Conservation (phyloP, 2,329 filamentous ascomycete genomes). For the Hansfordia pulvinata region DNA sequence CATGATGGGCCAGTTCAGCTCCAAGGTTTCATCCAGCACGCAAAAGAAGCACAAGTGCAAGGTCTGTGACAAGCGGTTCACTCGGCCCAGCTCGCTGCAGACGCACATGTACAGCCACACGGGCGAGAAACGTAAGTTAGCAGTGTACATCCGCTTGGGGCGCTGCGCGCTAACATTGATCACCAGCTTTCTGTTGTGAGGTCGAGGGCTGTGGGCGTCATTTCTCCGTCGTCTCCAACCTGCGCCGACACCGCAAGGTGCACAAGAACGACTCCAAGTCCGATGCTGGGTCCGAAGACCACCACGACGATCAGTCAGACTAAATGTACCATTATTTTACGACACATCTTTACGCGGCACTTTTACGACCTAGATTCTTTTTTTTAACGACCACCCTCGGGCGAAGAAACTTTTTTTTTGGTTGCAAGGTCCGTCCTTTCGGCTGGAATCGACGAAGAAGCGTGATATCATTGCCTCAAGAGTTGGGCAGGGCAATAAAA, state of each 20-base stretch:
- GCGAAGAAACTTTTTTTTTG: no score
- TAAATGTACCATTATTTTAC: no score
- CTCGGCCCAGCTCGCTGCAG: constrained; percentile 82
- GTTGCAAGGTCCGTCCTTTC: no score
- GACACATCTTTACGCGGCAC: no score
- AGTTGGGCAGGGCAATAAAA: no score
- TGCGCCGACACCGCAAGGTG: constrained; percentile 89
- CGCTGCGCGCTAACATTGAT: no score
- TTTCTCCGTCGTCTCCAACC: constrained; percentile 94
- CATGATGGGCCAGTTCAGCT: constrained; percentile 98
- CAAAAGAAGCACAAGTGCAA: constrained; percentile 99
- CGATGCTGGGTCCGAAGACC: constrained; percentile 49
- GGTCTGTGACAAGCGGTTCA: constrained; percentile 96
- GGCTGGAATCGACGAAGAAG: no score
- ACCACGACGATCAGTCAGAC: constrained; percentile 48
- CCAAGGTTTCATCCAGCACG: constrained; percentile 86
- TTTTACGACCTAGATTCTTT: no score
- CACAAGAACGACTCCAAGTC: constrained; percentile 66
- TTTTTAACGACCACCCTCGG: no score
- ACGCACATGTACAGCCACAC: constrained; percentile 99
- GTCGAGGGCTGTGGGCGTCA: constrained; percentile 90
- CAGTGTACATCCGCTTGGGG: no score
- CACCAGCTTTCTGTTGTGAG: constrained; percentile 88
- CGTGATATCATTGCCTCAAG: no score
- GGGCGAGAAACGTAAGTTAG: constrained; percentile 83